Conservation (phyloP, 2,329 filamentous ascomycete genomes). For the Parastagonospora nodorum region DNA sequence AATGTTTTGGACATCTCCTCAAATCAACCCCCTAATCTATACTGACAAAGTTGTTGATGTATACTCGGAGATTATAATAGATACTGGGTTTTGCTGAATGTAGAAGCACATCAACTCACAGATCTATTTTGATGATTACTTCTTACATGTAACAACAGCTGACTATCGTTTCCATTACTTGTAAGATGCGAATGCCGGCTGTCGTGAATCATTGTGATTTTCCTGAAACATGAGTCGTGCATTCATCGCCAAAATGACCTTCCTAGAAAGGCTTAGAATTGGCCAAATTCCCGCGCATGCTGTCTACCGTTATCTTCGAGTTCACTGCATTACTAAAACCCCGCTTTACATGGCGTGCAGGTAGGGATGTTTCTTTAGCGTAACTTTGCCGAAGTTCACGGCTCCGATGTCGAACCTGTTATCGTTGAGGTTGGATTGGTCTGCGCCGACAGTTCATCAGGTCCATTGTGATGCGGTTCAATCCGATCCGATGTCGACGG, state of each 20-base stretch:
- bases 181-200: no score
- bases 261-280: background rate
- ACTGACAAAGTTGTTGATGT: no score
- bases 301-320: background rate
- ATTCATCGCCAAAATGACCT: no score
- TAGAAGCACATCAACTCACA: no score
- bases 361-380: background rate
- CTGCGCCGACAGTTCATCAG: background rate
- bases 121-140: no score
- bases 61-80: no score
- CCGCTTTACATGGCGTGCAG: background rate
- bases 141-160: no score
- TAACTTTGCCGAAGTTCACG: background rate
- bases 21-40: no score
- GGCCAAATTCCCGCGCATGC: background rate
- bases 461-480: constrained; percentile 4
- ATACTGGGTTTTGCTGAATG: no score
- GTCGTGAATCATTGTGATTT: no score
- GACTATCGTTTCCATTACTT: no score
- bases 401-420: constrained; percentile 1
- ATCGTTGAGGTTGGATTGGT: constrained; percentile 10
- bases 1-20: background rate
- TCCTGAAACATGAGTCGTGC: no score
- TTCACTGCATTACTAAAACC: background rate
- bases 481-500: constrained; percentile 4